phyloP scores from a whole-genome alignment of 768 basidiomycete genomes.

The Boletus reticuloceps region DNA sequence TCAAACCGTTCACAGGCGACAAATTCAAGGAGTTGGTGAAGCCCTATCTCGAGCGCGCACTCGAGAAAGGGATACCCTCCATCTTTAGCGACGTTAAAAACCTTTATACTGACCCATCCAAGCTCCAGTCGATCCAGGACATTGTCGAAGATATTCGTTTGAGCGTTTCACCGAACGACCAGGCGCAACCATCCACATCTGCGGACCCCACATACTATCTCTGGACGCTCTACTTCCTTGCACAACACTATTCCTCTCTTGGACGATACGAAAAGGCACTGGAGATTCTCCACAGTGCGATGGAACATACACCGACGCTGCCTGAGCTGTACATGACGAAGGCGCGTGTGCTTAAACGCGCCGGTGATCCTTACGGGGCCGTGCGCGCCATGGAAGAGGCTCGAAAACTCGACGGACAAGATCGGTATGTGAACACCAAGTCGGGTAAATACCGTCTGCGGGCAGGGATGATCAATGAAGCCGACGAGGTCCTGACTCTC shows the following conservation, averaged over 20 bases:
- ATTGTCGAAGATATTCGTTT: slow-evolving; percentile 54
- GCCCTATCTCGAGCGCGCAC: slow-evolving; percentile 64
- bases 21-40: slow-evolving; percentile 63
- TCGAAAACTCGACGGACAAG: slow-evolving; percentile 84
- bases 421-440: slow-evolving; percentile 93
- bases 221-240: slow-evolving; percentile 95
- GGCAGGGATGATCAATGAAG: slow-evolving; percentile 77
- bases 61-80: slow-evolving; percentile 88
- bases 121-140: slow-evolving; percentile 67
- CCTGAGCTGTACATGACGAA: slow-evolving; percentile 85
- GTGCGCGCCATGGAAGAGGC: slow-evolving; percentile 79
- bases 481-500: slow-evolving; percentile 67
- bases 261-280: slow-evolving; percentile 49
- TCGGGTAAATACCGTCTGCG: slow-evolving; percentile 86
- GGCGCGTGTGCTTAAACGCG: slow-evolving; percentile 82
- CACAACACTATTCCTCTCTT: slow-evolving; percentile 80
- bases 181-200: slow-evolving; percentile 21
- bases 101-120: slow-evolving; percentile 65
- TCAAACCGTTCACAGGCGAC: slow-evolving; percentile 42
- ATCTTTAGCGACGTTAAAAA: slow-evolving; percentile 90
- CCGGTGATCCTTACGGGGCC: slow-evolving; percentile 76
- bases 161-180: slow-evolving; percentile 35
- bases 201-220: slow-evolving; percentile 75
- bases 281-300: slow-evolving; percentile 58
- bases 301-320: slow-evolving; percentile 87